These are phyloP conservation scores for Aristolochia californica DNA, from an alignment of 164 flowering plant species.

Conservation along the genomic window DNA sequence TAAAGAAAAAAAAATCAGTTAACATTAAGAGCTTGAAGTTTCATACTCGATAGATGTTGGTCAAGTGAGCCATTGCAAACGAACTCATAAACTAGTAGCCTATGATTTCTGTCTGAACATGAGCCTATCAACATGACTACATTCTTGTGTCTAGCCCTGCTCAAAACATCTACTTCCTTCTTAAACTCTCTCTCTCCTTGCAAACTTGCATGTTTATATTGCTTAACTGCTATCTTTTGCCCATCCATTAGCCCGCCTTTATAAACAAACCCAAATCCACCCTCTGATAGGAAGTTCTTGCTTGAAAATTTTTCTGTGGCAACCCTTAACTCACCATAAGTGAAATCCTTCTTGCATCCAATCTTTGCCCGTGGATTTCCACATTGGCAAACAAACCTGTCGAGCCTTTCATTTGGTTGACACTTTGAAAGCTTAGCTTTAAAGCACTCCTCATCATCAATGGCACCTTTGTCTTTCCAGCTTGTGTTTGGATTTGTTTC, in stretches of 20 bases:
- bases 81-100: constrained; percentile 51
- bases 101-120: constrained; percentile 39
- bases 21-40: not conserved
- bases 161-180: constrained; percentile 42
- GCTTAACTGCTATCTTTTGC: constrained; percentile 42
- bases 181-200: constrained; percentile 55
- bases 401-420: constrained; percentile 4
- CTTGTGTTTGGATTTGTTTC: constrained; percentile 10
- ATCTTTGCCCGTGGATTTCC: constrained; percentile 29
- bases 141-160: constrained; percentile 45
- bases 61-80: constrained; percentile 58
- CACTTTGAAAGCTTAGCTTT: constrained; percentile 8
- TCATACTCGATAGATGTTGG: constrained; percentile 42
- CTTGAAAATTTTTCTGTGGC: constrained; percentile 42
- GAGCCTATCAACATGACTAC: constrained; percentile 54
- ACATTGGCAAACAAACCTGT: constrained; percentile 28
- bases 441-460: constrained; percentile 6
- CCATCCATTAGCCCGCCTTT: constrained; percentile 35
- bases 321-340: constrained; percentile 29
- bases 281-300: constrained; percentile 40
- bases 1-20: too few species aligned
- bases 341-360: constrained; percentile 32
- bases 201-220: constrained; percentile 36
- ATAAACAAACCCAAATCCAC: constrained; percentile 54
- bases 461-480: constrained; percentile 3